Percentiles rank a stretch among this genome's conserved stretches.
phyloP scores from a whole-genome alignment of 176 grass and related monocot species.

The Dendrocalamus sinicus region DNA sequence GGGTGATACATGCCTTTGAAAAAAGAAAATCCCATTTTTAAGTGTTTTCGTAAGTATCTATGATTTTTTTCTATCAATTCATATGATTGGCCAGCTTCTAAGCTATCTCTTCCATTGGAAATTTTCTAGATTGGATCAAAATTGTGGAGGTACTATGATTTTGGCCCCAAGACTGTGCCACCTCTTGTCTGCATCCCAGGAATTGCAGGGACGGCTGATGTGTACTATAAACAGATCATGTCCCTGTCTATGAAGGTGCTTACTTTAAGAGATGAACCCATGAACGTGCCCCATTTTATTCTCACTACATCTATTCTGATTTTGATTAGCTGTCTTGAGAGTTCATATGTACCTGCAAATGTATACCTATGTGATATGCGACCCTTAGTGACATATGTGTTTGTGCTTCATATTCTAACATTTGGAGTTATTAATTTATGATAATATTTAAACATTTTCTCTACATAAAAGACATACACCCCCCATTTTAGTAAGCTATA shows the following conservation, averaged over 20 bases:
- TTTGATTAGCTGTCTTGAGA: constrained; percentile 32
- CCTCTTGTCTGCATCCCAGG: constrained; percentile 96
- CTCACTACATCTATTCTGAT: background rate
- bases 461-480: background rate
- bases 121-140: constrained; percentile 82
- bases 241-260: constrained; percentile 84
- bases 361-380: background rate
- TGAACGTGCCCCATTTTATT: background rate
- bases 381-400: background rate
- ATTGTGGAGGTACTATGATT: constrained; percentile 98
- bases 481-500: background rate
- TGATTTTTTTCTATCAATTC: background rate
- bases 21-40: background rate
- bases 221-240: constrained; percentile 99
- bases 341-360: background rate
- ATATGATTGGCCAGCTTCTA: background rate
- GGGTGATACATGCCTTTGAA: background rate
- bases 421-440: background rate
- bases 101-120: background rate
- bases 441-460: background rate
- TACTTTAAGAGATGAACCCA: background rate
- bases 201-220: constrained; percentile 94
- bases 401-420: background rate
- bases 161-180: constrained; percentile 85
- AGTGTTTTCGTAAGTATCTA: background rate